Evolutionary conservation across 495 filamentous ascomycete genomes (phyloP), one percentile per base, ranked within the genome.

Genomic region (Achaetomiella virescens): DNA sequence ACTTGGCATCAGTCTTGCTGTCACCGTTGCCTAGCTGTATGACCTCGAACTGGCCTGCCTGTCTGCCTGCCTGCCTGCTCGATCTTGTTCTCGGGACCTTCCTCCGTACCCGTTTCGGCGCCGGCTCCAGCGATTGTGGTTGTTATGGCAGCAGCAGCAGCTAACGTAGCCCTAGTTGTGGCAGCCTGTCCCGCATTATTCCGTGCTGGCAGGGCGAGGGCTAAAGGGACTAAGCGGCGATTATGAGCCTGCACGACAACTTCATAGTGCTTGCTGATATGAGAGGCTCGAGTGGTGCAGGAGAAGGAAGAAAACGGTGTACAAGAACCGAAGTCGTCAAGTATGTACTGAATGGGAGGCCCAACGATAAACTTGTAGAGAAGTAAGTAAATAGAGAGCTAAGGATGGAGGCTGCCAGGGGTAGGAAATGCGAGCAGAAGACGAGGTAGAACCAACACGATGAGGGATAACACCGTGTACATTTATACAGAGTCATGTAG

Each of bases 1-100:
- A 71, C 8, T 51, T 5, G 22, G 58, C 60, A 31, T 70, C 69
- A 24, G 55, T 62, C 51, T 69, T 66, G 61, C 67, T 42, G 37
- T 67, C 50, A 24, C 63, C 63, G 17, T 65, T 63, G 2, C 48
- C 46, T 0, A 71, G 61, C 3, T 54, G 24, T 46, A 71, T 46
- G 18, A 52, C 45, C 25, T 42, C 64, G 18, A 71, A 70, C 36
- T 58, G 31, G 12, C 24, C 66, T n/a, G n/a, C n/a, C n/a, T n/a
- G n/a, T n/a, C n/a, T n/a, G n/a, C n/a, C n/a, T n/a, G n/a, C n/a
- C 37, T 58, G 20, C 42, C n/a, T 61, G 60, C 17, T 65, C 66
- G n/a, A 66, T 37, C 48, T 70, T 60, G 58, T 66, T 67, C 17
- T 47, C 48, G 10, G 52, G 54, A 4, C 56, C 52, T 29, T 59